Evolutionary conservation across 257 asterid genomes (phyloP).

Genomic region (Nicotiana otophora): DNA sequence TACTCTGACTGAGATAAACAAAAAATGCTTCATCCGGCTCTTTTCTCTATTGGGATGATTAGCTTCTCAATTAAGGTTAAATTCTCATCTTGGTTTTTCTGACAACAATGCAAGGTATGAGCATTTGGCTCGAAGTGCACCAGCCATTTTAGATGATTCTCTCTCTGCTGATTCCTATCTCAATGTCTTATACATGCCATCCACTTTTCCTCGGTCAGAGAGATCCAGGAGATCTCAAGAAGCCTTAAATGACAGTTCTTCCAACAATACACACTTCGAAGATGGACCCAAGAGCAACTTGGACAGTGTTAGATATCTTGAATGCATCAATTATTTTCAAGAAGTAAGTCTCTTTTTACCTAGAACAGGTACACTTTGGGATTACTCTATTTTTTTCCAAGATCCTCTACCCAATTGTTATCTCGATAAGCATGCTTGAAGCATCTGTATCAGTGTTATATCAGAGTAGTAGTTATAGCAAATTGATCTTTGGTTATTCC

Average conservation of each 20-base stretch:
- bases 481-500: background rate
- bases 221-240: slow-evolving; percentile 71
- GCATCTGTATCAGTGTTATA: background rate
- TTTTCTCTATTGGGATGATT: background rate
- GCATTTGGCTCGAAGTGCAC: slow-evolving; percentile 95
- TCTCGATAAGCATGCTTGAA: background rate
- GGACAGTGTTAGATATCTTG: slow-evolving; percentile 80
- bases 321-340: slow-evolving; percentile 76
- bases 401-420: background rate
- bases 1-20: background rate
- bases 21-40: background rate
- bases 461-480: slow-evolving; percentile 5
- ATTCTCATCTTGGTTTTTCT: slow-evolving; percentile 5
- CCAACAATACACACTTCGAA: slow-evolving; percentile 37
- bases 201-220: slow-evolving; percentile 93
- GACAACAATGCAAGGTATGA: slow-evolving; percentile 56
- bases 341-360: slow-evolving; percentile 49
- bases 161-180: slow-evolving; percentile 99
- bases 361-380: background rate
- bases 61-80: background rate
- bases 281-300: slow-evolving; percentile 93
- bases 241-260: slow-evolving; percentile 50
- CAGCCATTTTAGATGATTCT: slow-evolving; percentile 92
- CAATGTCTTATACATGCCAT: slow-evolving; percentile 90
- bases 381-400: background rate